These are phyloP conservation scores for Leishmania tropica DNA, from an alignment of 208 protist genomes.

Conservation along the genomic window DNA sequence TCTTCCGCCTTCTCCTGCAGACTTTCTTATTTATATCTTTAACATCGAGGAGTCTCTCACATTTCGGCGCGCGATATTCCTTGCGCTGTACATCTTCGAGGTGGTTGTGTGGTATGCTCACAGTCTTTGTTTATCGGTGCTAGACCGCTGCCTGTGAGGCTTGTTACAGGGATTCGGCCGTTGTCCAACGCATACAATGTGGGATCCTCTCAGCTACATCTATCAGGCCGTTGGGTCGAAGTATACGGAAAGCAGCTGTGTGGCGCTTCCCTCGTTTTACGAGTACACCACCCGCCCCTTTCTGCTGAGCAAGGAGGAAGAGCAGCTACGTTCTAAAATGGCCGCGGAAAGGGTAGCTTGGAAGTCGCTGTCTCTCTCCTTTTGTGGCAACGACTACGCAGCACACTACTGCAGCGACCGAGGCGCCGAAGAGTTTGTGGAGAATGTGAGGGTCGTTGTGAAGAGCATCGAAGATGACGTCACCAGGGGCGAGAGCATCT, in stretches of 20 bases:
- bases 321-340: neutral
- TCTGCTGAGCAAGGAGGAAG: neutral
- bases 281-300: neutral
- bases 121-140: neutral
- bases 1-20: neutral
- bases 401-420: neutral
- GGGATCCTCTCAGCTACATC: slow-evolving; percentile 8
- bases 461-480: neutral
- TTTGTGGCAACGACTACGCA: neutral
- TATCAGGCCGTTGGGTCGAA: neutral
- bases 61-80: too few relatives aligned
- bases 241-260: too few relatives aligned
- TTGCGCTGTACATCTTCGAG: too few relatives aligned
- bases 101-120: neutral
- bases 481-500: neutral
- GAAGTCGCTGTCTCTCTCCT: neutral
- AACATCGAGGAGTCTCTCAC: too few relatives aligned
- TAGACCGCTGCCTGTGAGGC: too few relatives aligned
- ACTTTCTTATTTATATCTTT: too few relatives aligned
- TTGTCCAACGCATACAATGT: neutral
- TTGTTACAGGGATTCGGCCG: neutral
- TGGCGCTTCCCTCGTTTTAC: slow-evolving; percentile 1
- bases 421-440: neutral
- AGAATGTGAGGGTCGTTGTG: neutral
- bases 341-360: neutral